Evolutionary conservation across 2,329 filamentous ascomycete species (phyloP), one percentile per base, ranked within the genome.

Genomic region (Pseudogymnoascus sp.): DNA sequence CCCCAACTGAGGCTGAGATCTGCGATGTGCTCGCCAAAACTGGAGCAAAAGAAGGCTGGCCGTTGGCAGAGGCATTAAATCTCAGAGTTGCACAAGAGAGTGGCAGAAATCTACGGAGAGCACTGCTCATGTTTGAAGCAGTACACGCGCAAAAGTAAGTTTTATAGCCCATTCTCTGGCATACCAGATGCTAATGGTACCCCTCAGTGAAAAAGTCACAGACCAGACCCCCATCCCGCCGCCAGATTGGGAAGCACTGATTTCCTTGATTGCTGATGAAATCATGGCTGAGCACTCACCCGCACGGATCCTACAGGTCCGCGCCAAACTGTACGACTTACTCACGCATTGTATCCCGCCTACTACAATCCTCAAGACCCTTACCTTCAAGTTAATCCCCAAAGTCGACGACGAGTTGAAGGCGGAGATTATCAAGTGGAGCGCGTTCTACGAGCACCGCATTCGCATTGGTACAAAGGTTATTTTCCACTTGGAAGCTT

Each of bases 401-500:
- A 85, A 90, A 71, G 89, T 96, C 61, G 93, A 97, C 69, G 92
- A 97, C 72, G 87, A 83, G 25, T 78, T 99, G 59, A 97, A 97
- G 75, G 85, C 89, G 2, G 93, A 99, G 63, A 88, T 99, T 4
- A 89, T 99, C 67, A 91, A 89, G 72, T 99, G 94, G 94, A 90
- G 91, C 4, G 92, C 94, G 0, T 97, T 97, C 71, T 99, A 96
- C 74, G 95, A 99, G 76, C 94, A 99, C 75, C 84, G 94, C 65
- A 90, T 97, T 76, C 90, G 90, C 73, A 89, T 89, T 68, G 94
- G 94, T 60, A 92, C 84, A 64, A 99, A 99, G 81, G 90, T 96
- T 63, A 97, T 99, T 66, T 99, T 99, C 76, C 95, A 99, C 72
- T 79, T 99, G 3, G 95, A 99, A 76, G 94, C 94, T 3, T 99